These are phyloP conservation scores for Sisymbrium altissimum DNA, from an alignment of 345 rosid species.

Conservation along the genomic window DNA sequence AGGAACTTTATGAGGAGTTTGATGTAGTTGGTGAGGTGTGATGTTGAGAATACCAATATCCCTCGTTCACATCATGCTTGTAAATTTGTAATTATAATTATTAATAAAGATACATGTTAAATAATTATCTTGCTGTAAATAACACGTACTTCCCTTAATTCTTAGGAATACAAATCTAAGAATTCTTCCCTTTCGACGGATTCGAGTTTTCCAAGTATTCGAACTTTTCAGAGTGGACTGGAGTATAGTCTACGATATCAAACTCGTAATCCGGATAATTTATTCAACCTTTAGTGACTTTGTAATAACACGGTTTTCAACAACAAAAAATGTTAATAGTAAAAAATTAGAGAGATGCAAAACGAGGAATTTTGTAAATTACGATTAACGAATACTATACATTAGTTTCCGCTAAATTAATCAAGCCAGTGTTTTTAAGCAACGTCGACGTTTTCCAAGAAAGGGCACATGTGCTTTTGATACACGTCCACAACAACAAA, in stretches of 20 bases:
- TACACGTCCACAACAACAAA: not conserved
- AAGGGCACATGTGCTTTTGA: not conserved
- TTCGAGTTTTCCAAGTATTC: not conserved
- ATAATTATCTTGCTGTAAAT: not conserved
- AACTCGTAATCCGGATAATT: not conserved
- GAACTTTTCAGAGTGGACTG: not conserved
- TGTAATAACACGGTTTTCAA: not conserved
- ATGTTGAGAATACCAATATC: not conserved
- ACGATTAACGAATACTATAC: not conserved
- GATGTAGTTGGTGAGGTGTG: not conserved
- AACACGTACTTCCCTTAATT: not conserved
- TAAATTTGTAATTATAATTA: not conserved
- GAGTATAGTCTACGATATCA: not conserved
- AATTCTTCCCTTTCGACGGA: not conserved
- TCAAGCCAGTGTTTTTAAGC: too few species aligned
- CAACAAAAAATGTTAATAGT: not conserved
- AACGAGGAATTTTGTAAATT: not conserved
- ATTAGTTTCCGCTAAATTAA: not conserved
- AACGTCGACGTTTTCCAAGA: not conserved
- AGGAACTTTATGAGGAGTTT: not conserved
- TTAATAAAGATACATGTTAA: not conserved
- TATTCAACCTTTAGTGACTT: not conserved
- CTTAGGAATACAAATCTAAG: not conserved
- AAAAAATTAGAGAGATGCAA: not conserved
- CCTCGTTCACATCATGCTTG: not conserved